Evolutionary conservation across 495 filamentous ascomycete genomes (phyloP).

Genomic region (Hypoxylon subgilvum): DNA sequence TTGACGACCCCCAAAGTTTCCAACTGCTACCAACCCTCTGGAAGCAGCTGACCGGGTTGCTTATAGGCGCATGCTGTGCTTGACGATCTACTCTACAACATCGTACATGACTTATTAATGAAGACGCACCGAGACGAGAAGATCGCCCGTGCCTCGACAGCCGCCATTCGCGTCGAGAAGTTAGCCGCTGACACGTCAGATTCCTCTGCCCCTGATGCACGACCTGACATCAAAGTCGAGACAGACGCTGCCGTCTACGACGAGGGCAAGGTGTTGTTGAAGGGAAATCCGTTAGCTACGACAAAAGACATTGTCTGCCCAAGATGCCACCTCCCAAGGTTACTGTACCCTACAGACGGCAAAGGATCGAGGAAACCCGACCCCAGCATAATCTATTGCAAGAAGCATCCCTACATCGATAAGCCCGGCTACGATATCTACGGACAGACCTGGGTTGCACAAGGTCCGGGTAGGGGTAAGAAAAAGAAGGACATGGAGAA

Average conservation of each 20-base stretch:
- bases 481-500: conserved; percentile 67
- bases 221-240: conserved; percentile 63
- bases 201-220: conserved; percentile 46
- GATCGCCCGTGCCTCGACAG: conserved; percentile 71
- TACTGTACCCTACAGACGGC: conserved; percentile 68
- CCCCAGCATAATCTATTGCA: conserved; percentile 73
- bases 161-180: conserved; percentile 73
- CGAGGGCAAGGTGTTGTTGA: conserved; percentile 71
- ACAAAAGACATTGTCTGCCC: conserved; percentile 73
- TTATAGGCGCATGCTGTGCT: conserved; percentile 60
- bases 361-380: conserved; percentile 66
- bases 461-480: conserved; percentile 61
- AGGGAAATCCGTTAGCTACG: conserved; percentile 76
- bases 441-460: conserved; percentile 70
- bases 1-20: conserved; percentile 6
- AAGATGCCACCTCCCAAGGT: conserved; percentile 67
- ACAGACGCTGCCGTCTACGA: conserved; percentile 75
- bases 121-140: conserved; percentile 78
- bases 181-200: conserved; percentile 63
- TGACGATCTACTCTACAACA: conserved; percentile 74
- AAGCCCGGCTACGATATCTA: conserved; percentile 81
- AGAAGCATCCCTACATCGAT: conserved; percentile 73
- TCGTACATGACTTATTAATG: conserved; percentile 71
- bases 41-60: conserved; percentile 17
- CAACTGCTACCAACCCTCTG: conserved; percentile 8